Evolutionary conservation across 352 stramenopile species (phyloP), one percentile per base, ranked within the genome.

Genomic region (Thalassiosira livingstoniorum): DNA sequence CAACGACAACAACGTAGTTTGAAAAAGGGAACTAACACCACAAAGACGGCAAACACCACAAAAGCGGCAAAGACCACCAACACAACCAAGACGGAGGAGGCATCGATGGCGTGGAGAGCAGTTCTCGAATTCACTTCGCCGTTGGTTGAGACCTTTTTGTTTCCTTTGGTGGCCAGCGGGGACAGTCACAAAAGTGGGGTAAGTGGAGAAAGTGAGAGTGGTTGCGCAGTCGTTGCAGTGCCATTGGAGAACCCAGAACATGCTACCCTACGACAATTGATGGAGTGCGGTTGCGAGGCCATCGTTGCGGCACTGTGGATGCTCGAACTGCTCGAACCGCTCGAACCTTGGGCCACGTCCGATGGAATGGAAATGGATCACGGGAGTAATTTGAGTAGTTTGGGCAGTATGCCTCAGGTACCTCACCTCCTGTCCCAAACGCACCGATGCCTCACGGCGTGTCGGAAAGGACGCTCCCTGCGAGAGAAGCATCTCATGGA

Each of bases 221-320:
- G n/a, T n/a, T n/a, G n/a, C n/a, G 47, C 47, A 58, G 11, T n/a
- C 11, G 10, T 27, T 7, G 11, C 47, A 7, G 11, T n/a, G 21
- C 4, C n/a, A 7, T 58, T 58, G 11, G 27, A 5, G 21, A 29
- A 11, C 27, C 47, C n/a, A 29, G 47, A 58, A n/a, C 47, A 58
- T 5, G 11, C 4, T 23, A 4, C 42, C 29, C 43, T 83, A 18
- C 60, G 66, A 13, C 31, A 27, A 47, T 69, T 87, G 60, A 34
- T 75, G 37, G 80, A 83, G 66, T 54, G n/a, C 43, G 68, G 67
- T 39, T 64, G 67, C 31, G 43, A 80, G 42, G n/a, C 74, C 11
- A 39, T 83, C 21, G 51, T 87, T 51, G 25, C 69, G 21, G 61
- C 80, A 57, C 55, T 54, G 32, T 87, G 80, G 80, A 83, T 87